These are phyloP conservation scores for Septoria petroselini DNA, from an alignment of 2,329 filamentous ascomycete genomes.

Conservation along the genomic window DNA sequence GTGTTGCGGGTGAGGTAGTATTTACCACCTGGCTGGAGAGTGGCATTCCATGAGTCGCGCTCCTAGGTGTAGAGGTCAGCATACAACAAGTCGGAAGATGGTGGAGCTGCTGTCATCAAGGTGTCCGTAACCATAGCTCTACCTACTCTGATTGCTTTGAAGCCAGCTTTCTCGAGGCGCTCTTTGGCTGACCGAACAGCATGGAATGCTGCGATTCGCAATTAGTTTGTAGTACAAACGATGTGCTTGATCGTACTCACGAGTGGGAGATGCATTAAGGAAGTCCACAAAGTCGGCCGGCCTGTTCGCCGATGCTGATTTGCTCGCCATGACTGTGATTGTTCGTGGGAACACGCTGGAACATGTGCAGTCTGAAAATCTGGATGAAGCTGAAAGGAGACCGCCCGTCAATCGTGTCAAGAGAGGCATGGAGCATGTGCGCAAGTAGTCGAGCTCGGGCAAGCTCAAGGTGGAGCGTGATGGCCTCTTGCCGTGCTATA, in stretches of 20 bases:
- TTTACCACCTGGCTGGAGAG: constrained; percentile 80
- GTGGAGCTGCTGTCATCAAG: constrained; percentile 9
- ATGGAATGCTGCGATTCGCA: constrained; percentile 70
- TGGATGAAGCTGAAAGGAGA: neutral
- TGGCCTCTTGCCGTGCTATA: neutral
- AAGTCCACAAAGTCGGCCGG: constrained; percentile 88
- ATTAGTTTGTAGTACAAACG: constrained; percentile 13
- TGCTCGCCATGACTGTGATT: constrained; percentile 34
- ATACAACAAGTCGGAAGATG: neutral
- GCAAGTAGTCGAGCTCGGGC: neutral
- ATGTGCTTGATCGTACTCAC: constrained; percentile 53
- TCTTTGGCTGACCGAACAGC: constrained; percentile 76
- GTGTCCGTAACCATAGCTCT: neutral
- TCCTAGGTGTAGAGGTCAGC: constrained; percentile 52
- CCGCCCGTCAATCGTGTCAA: neutral
- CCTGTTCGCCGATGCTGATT: constrained; percentile 41
- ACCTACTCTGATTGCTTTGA: constrained; percentile 70
- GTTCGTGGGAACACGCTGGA: neutral
- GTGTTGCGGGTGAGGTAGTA: constrained; percentile 95
- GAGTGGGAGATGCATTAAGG: constrained; percentile 89
- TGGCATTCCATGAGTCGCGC: constrained; percentile 80
- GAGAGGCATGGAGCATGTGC: neutral
- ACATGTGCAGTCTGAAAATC: neutral
- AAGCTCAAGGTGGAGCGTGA: neutral
- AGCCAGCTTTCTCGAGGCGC: constrained; percentile 77